These are phyloP conservation scores for Suillus luteus DNA, from an alignment of 768 basidiomycete genomes.

Conservation along the genomic window DNA sequence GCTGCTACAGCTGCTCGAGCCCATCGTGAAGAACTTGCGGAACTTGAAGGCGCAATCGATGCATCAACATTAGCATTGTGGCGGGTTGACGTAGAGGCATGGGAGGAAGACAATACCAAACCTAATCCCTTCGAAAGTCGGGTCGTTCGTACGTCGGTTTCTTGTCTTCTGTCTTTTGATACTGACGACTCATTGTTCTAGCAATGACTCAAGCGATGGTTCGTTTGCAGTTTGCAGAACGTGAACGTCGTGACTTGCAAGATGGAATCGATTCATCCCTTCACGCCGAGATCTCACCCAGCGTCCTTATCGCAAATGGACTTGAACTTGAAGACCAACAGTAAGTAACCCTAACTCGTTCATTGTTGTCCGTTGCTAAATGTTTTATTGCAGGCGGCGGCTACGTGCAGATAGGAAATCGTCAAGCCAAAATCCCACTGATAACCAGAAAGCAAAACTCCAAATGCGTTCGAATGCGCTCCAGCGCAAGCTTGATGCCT, in stretches of 20 bases:
- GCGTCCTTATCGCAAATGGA: background rate
- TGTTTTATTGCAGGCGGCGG: background rate
- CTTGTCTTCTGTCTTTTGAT: background rate
- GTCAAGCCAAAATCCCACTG: background rate
- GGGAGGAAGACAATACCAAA: too few relatives aligned
- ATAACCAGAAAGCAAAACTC: background rate
- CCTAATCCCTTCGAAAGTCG: background rate
- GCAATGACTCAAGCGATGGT: background rate
- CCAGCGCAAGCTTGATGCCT: background rate
- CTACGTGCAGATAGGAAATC: background rate
- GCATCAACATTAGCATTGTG: too few relatives aligned
- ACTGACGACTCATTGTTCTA: background rate
- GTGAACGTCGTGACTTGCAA: background rate
- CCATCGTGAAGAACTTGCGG: too few relatives aligned
- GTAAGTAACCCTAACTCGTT: background rate
- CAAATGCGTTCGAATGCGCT: background rate
- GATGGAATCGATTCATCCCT: background rate
- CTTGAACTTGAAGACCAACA: constrained; percentile 3
- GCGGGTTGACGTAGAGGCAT: too few relatives aligned
- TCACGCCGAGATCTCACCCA: constrained; percentile 1
- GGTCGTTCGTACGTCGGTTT: background rate
- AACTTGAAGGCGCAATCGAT: too few relatives aligned
- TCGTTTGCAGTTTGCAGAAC: background rate
- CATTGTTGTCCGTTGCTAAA: background rate
- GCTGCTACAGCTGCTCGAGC: too few relatives aligned